Percentiles rank a stretch among this genome's conserved stretches.
Conservation (phyloP, 768 basidiomycete species). For the Obba rivulosa region DNA sequence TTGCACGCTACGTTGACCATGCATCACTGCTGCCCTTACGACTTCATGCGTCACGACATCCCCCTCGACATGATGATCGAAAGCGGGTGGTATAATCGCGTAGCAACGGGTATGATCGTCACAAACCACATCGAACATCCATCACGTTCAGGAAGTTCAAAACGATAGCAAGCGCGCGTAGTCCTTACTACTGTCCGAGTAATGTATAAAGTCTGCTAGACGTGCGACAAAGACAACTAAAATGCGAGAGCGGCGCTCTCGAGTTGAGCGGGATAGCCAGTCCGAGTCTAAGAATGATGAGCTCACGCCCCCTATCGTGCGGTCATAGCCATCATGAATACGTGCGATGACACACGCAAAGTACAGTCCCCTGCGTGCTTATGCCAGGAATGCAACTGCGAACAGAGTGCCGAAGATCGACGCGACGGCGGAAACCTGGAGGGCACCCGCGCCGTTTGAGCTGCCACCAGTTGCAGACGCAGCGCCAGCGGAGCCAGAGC, state of each 20-base stretch:
- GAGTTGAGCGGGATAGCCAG: constrained; percentile 6
- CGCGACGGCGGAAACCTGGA: constrained; percentile 26
- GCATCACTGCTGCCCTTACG: too few relatives aligned
- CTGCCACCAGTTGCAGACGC: constrained; percentile 10
- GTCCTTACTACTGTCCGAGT: too few relatives aligned
- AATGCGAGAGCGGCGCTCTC: constrained; percentile 4
- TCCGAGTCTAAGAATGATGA: constrained; percentile 2
- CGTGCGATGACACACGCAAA: not conserved
- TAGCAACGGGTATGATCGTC: constrained; percentile 10
- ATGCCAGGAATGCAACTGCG: constrained; percentile 32
- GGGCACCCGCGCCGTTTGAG: constrained; percentile 12
- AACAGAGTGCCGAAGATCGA: constrained; percentile 27
- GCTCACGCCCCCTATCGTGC: not conserved
- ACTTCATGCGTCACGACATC: too few relatives aligned
- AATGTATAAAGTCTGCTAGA: too few relatives aligned
- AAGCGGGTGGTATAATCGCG: constrained; percentile 6
- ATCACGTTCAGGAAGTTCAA: not conserved
- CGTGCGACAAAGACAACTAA: not conserved
- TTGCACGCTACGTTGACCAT: too few relatives aligned
- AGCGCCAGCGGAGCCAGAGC: constrained; percentile 3
- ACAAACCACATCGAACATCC: not conserved
- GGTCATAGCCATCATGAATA: constrained; percentile 8
- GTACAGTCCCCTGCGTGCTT: constrained; percentile 1
- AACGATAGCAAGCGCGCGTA: constrained; percentile 4
- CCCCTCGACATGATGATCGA: not conserved